A percentile compares a stretch with the other conserved stretches of the same genome.
phyloP scores from a whole-genome alignment of 2,329 filamentous ascomycete species.

The Stemphylium lycopersici region DNA sequence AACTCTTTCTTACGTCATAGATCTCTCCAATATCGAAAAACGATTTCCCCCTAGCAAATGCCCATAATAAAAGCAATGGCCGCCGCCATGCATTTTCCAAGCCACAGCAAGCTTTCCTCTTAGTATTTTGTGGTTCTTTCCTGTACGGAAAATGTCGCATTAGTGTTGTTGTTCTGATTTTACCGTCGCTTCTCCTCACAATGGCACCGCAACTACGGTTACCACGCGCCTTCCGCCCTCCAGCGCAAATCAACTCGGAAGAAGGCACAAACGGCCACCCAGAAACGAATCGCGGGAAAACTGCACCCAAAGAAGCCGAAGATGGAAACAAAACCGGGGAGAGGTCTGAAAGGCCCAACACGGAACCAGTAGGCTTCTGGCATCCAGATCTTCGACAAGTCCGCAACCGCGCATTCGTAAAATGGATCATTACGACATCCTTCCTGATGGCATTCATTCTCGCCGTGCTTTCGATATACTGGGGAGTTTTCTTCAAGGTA shows the following conservation, averaged over 20 bases:
- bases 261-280: slow-evolving; percentile 14
- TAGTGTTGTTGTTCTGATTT: neutral
- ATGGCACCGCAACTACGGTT: slow-evolving; percentile 7
- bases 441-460: slow-evolving; percentile 64
- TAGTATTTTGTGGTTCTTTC: neutral
- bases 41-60: neutral
- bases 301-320: slow-evolving; percentile 12
- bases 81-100: slow-evolving; percentile 10
- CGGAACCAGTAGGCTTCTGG: slow-evolving; percentile 55
- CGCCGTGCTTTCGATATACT: slow-evolving; percentile 64
- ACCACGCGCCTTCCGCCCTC: slow-evolving; percentile 17
- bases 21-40: slow-evolving; percentile 2
- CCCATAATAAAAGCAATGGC: slow-evolving; percentile 4
- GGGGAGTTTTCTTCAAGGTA: slow-evolving; percentile 62
- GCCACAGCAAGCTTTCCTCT: slow-evolving; percentile 3
- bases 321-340: slow-evolving; percentile 4
- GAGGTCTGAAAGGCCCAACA: slow-evolving; percentile 23
- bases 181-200: neutral
- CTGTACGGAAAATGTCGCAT: neutral
- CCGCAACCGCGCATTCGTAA: slow-evolving; percentile 47
- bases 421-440: slow-evolving; percentile 54
- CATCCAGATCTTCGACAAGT: slow-evolving; percentile 50
- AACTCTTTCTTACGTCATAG: slow-evolving; percentile 14
- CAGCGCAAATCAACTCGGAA: slow-evolving; percentile 16
- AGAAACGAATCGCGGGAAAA: slow-evolving; percentile 12